Conservation (phyloP, 805 yeast species). For the Nakazawaea ishiwadae region DNA sequence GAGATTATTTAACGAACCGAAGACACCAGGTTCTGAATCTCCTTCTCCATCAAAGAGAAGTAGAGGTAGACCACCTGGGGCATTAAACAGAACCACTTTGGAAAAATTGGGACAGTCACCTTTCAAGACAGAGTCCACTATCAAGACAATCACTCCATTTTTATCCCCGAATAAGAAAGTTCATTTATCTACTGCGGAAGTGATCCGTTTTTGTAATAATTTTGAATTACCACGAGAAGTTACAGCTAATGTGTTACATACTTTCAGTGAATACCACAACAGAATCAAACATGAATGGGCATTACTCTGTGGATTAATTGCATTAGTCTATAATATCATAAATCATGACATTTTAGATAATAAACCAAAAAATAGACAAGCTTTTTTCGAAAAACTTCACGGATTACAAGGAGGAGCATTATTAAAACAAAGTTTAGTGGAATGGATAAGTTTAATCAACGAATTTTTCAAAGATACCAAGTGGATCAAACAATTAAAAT, state of each 20-base stretch:
- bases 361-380: constrained; percentile 44
- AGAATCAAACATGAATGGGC: constrained; percentile 65
- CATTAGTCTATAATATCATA: constrained; percentile 52
- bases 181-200: constrained; percentile 34
- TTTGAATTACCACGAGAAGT: constrained; percentile 56
- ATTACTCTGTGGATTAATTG: constrained; percentile 60
- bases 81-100: constrained; percentile 18
- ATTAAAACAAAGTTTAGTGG: constrained; percentile 41
- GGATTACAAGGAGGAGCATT: constrained; percentile 50
- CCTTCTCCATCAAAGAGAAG: constrained; percentile 14
- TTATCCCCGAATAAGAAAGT: constrained; percentile 24
- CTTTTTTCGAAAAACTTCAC: constrained; percentile 46
- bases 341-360: constrained; percentile 40
- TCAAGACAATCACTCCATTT: constrained; percentile 5
- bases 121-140: constrained; percentile 4
- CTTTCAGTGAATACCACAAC: constrained; percentile 44
- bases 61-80: constrained; percentile 19
- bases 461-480: constrained; percentile 50
- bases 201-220: constrained; percentile 51
- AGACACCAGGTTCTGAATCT: constrained; percentile 4
- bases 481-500: constrained; percentile 58
- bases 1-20: constrained; percentile 3
- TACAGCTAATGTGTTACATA: constrained; percentile 44
- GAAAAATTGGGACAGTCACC: constrained; percentile 22
- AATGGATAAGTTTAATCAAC: constrained; percentile 50